Evolutionary conservation across 495 filamentous ascomycete genomes (phyloP).

Genomic region (Letharia lupina): DNA sequence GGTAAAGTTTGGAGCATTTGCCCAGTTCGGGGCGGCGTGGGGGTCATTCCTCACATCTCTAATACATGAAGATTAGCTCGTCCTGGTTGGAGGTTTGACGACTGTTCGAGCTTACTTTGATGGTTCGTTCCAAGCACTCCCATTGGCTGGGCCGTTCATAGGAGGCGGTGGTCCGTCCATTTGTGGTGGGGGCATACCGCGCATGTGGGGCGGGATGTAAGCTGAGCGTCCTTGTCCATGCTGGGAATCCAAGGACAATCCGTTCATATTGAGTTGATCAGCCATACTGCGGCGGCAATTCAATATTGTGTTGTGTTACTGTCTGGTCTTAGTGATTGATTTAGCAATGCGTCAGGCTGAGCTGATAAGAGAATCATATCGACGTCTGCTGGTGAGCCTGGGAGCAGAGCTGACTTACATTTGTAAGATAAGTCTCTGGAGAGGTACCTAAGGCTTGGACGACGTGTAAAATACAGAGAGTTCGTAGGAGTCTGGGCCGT

Average conservation of each 20-base stretch:
- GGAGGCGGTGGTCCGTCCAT: slow-evolving; percentile 37
- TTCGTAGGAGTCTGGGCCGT: background rate
- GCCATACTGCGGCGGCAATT: slow-evolving; percentile 55
- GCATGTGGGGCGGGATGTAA: slow-evolving; percentile 95
- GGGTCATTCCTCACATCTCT: slow-evolving; percentile 15
- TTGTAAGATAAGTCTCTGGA: background rate
- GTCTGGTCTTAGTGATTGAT: background rate
- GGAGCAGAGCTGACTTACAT: background rate
- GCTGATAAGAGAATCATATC: slow-evolving; percentile 11
- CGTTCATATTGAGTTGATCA: slow-evolving; percentile 88
- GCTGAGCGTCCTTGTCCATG: slow-evolving; percentile 63
- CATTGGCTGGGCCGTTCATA: slow-evolving; percentile 44
- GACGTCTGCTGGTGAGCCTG: background rate
- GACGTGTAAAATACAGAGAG: background rate
- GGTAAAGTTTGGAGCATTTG: slow-evolving; percentile 62
- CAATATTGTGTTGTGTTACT: background rate
- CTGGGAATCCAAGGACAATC: slow-evolving; percentile 67
- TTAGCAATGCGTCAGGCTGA: background rate
- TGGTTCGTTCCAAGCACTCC: slow-evolving; percentile 52
- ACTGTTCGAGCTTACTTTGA: slow-evolving; percentile 35
- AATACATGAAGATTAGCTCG: slow-evolving; percentile 1
- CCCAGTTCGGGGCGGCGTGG: slow-evolving; percentile 47
- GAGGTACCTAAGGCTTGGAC: background rate
- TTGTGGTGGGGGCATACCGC: slow-evolving; percentile 45
- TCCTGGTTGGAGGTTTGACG: background rate